Conservation (phyloP, 2,329 filamentous ascomycete genomes). For the Nothophaeocryptopus gaeumannii region DNA sequence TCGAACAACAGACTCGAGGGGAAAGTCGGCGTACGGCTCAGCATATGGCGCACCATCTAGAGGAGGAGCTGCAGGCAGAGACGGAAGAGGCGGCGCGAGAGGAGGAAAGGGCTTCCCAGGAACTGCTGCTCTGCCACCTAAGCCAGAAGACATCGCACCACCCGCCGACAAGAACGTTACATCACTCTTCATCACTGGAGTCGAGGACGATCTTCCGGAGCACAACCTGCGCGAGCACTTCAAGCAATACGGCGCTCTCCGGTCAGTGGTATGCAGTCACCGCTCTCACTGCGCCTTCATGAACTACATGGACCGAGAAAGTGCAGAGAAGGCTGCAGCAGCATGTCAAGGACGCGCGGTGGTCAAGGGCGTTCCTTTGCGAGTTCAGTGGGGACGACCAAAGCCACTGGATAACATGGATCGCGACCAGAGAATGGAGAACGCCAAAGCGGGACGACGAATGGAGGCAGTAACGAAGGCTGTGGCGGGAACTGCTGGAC, state of each 20-base stretch:
- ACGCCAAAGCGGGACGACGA: slow-evolving; percentile 73
- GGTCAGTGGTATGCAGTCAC: slow-evolving; percentile 91
- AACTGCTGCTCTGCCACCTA: slow-evolving; percentile 71
- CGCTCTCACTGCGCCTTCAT: slow-evolving; percentile 96
- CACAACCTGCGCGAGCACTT: slow-evolving; percentile 90
- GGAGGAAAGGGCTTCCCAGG: slow-evolving; percentile 63
- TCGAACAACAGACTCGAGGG: slow-evolving; percentile 62
- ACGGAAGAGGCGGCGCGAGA: slow-evolving; percentile 41
- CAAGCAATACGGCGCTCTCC: slow-evolving; percentile 80
- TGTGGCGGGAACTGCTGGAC: slow-evolving; percentile 27
- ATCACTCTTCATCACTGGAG: slow-evolving; percentile 88
- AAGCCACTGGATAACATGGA: slow-evolving; percentile 91
- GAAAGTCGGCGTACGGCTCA: slow-evolving; percentile 34
- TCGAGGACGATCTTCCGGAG: slow-evolving; percentile 94
- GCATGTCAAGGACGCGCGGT: slow-evolving; percentile 84
- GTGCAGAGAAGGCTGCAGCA: slow-evolving; percentile 79
- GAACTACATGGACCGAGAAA: slow-evolving; percentile 83
- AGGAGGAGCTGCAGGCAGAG: slow-evolving; percentile 26
- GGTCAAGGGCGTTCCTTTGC: slow-evolving; percentile 83
- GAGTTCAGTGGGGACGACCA: slow-evolving; percentile 89
- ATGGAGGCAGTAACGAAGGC: slow-evolving; percentile 36
- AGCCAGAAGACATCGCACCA: slow-evolving; percentile 79
- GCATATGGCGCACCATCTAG: slow-evolving; percentile 24
- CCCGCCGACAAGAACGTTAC: slow-evolving; percentile 82
- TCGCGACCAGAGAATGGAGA: slow-evolving; percentile 74